These are phyloP conservation scores for Grigorovia humatica DNA, from an alignment of 805 yeast genomes.

Conservation along the genomic window DNA sequence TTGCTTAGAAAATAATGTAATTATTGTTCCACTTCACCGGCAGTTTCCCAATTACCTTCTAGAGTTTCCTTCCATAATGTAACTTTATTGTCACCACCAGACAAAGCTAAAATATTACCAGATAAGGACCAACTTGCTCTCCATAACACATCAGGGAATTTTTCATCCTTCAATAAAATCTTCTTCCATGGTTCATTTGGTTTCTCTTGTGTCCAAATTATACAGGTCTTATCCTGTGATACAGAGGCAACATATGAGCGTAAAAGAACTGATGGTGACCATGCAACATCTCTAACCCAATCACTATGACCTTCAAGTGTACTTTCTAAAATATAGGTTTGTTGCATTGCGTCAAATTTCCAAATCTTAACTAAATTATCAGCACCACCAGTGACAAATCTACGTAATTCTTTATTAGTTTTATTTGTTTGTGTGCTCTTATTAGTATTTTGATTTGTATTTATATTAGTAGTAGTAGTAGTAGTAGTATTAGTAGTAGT, in stretches of 20 bases:
- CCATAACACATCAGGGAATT: conserved; percentile 97
- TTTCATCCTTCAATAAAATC: conserved; percentile 60
- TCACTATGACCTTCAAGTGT: conserved; percentile 84
- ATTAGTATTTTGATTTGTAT: conserved; percentile 3
- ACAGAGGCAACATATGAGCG: conserved; percentile 91
- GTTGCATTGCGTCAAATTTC: conserved; percentile 50
- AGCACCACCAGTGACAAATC: conserved; percentile 90
- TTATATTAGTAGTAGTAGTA: not conserved
- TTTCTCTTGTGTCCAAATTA: conserved; percentile 86
- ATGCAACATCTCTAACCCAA: conserved; percentile 98
- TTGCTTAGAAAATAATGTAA: no score
- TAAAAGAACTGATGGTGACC: conserved; percentile 88
- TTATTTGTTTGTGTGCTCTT: no score
- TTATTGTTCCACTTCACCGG: conserved; percentile 89
- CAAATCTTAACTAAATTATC: conserved; percentile 91
- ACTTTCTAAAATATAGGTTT: conserved; percentile 61
- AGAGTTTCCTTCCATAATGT: conserved; percentile 94
- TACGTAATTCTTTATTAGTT: conserved; percentile 42
- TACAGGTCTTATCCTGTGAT: conserved; percentile 89
- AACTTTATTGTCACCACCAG: conserved; percentile 93
- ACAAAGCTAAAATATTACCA: conserved; percentile 89
- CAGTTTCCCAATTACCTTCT: conserved; percentile 90
- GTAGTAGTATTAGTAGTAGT: not conserved
- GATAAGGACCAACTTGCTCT: conserved; percentile 95
- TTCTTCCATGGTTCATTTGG: conserved; percentile 68